Evolutionary conservation across 1,284 basidiomycete genomes (phyloP).

Genomic region (Marasmius fiardii): DNA sequence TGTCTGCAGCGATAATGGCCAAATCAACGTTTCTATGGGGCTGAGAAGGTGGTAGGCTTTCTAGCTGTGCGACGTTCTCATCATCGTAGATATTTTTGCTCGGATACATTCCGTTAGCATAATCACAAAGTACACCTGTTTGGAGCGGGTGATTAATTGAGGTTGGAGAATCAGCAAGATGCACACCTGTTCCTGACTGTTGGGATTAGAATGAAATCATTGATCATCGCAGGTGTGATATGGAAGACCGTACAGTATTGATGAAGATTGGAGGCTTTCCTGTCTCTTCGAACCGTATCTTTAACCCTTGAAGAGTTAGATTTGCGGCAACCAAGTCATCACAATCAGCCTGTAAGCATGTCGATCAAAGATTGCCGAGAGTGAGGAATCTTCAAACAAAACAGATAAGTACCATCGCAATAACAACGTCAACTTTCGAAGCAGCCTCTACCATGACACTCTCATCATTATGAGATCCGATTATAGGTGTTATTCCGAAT

Average conservation of each 20-base stretch:
- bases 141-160: background rate
- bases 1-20: conserved; percentile 31
- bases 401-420: conserved; percentile 25
- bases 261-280: conserved; percentile 44
- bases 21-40: conserved; percentile 37
- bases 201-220: background rate
- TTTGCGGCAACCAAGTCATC: conserved; percentile 36
- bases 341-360: conserved; percentile 32
- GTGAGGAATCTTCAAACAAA: background rate
- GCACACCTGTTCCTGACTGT: conserved; percentile 19
- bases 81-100: conserved; percentile 34
- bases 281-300: conserved; percentile 36
- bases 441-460: conserved; percentile 26
- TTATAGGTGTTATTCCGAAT: conserved; percentile 32
- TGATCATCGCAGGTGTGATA: background rate
- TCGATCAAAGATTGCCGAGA: background rate
- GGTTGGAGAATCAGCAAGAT: background rate
- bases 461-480: conserved; percentile 36
- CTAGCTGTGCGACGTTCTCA: conserved; percentile 33
- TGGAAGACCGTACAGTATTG: conserved; percentile 40
- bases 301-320: conserved; percentile 42
- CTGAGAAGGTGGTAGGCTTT: conserved; percentile 27
- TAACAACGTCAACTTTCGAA: conserved; percentile 30
- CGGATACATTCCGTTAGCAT: conserved; percentile 29
- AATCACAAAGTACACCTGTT: conserved; percentile 28